phyloP scores from a whole-genome alignment of 768 basidiomycete genomes.

The Chalciporus sphaerocephalus region DNA sequence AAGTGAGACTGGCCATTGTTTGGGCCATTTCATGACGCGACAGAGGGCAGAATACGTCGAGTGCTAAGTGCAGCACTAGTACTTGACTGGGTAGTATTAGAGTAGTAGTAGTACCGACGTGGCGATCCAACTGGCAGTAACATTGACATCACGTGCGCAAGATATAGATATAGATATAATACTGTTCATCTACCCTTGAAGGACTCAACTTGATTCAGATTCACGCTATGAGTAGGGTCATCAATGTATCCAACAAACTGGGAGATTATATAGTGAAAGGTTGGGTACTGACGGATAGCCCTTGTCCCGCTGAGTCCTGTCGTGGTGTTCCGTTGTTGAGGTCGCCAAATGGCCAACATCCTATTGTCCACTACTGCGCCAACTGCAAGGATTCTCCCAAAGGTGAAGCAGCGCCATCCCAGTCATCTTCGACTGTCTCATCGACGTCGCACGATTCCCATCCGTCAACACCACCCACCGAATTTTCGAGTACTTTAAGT shows the following conservation, averaged over 20 bases:
- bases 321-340: conserved; percentile 64
- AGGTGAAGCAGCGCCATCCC: conserved; percentile 26
- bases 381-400: conserved; percentile 48
- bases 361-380: conserved; percentile 54
- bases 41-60: neutral
- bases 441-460: conserved; percentile 54
- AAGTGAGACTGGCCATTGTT: conserved; percentile 50
- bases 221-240: conserved; percentile 47
- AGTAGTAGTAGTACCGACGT: conserved; percentile 21
- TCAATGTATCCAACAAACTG: conserved; percentile 57
- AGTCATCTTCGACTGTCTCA: conserved; percentile 38
- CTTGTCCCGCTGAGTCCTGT: conserved; percentile 55
- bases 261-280: conserved; percentile 74
- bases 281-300: conserved; percentile 70
- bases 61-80: conserved; percentile 6
- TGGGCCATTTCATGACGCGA: conserved; percentile 38
- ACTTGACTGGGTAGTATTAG: too few relatives aligned
- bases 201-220: conserved; percentile 1
- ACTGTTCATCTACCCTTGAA: neutral
- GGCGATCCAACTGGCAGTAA: conserved; percentile 5
- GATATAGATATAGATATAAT: neutral
- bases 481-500: conserved; percentile 55
- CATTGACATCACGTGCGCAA: conserved; percentile 19
- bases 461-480: conserved; percentile 75
- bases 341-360: conserved; percentile 51